Conservation (phyloP, 495 filamentous ascomycete genomes). For the Trichocladium antarcticum region DNA sequence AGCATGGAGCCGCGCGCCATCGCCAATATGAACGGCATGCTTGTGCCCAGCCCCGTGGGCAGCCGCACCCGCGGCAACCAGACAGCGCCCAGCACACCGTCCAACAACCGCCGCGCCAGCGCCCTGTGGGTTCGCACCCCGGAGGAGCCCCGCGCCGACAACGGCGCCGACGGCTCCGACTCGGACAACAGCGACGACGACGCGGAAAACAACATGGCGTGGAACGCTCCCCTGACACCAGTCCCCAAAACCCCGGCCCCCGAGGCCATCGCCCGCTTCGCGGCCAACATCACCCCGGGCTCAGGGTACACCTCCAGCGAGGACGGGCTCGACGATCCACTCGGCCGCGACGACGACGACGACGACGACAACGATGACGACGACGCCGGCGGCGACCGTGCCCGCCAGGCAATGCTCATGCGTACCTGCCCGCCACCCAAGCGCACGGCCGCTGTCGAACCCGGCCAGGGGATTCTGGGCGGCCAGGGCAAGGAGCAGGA, state of each 20-base stretch:
- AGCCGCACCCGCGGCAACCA: conserved; percentile 30
- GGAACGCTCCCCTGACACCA: conserved; percentile 35
- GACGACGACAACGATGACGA: conserved; percentile 10
- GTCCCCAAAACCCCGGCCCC: conserved; percentile 45
- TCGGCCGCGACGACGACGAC: conserved; percentile 7
- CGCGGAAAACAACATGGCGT: conserved; percentile 30
- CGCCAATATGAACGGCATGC: conserved; percentile 57
- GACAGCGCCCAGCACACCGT: conserved; percentile 35
- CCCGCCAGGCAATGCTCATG: conserved; percentile 47
- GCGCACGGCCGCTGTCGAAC: conserved; percentile 32
- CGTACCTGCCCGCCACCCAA: conserved; percentile 69
- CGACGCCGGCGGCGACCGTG: conserved; percentile 9
- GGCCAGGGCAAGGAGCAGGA: conserved; percentile 29
- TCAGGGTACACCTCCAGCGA: conserved; percentile 14
- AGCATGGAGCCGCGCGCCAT: conserved; percentile 82
- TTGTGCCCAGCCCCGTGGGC: conserved; percentile 38
- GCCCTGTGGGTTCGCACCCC: conserved; percentile 39
- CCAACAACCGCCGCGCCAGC: conserved; percentile 38
- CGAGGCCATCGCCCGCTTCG: conserved; percentile 35
- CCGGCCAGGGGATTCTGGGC: conserved; percentile 27
- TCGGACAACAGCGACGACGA: conserved; percentile 21
- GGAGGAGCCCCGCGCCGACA: conserved; percentile 1
- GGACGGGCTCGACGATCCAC: conserved; percentile 4
- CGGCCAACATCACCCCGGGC: conserved; percentile 31
- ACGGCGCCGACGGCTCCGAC: conserved; percentile 21